Percentiles rank a stretch among this genome's conserved stretches.
Conservation (phyloP, 257 asterid species). For the Lycium barbarum region DNA sequence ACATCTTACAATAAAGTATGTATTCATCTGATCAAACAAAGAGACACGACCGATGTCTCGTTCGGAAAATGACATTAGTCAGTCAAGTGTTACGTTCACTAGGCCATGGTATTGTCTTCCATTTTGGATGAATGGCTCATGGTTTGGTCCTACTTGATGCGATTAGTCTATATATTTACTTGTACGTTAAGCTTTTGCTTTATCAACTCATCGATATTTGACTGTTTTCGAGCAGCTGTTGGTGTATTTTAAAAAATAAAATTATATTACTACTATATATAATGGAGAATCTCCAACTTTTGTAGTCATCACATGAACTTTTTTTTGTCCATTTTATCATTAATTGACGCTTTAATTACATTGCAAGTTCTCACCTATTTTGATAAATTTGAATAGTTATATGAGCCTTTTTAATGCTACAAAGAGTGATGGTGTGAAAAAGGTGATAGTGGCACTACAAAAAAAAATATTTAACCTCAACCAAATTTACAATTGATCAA, state of each 20-base stretch:
- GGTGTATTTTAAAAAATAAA: not conserved
- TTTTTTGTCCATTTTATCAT: too few relatives aligned
- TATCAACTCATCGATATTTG: not conserved
- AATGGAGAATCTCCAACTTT: too few relatives aligned
- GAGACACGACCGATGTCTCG: not conserved
- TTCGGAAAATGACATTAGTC: not conserved
- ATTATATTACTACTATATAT: not conserved
- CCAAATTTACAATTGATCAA: too few relatives aligned
- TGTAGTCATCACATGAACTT: too few relatives aligned
- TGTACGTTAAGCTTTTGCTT: not conserved
- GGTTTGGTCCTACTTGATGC: not conserved
- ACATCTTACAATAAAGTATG: not conserved
- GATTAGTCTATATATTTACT: not conserved
- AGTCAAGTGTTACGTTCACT: constrained; percentile 22
- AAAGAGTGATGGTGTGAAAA: too few relatives aligned
- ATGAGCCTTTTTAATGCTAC: too few relatives aligned
- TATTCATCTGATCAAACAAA: not conserved
- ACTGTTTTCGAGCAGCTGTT: not conserved
- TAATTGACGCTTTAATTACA: too few relatives aligned
- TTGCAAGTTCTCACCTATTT: too few relatives aligned
- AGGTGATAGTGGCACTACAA: too few relatives aligned
- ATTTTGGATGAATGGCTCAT: not conserved
- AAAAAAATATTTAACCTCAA: too few relatives aligned
- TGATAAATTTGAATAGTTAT: too few relatives aligned
- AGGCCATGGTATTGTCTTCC: not conserved